Evolutionary conservation across 352 stramenopile species (phyloP), one percentile per base, ranked within the genome.

Genomic region (Pythium vanterpoolii): DNA sequence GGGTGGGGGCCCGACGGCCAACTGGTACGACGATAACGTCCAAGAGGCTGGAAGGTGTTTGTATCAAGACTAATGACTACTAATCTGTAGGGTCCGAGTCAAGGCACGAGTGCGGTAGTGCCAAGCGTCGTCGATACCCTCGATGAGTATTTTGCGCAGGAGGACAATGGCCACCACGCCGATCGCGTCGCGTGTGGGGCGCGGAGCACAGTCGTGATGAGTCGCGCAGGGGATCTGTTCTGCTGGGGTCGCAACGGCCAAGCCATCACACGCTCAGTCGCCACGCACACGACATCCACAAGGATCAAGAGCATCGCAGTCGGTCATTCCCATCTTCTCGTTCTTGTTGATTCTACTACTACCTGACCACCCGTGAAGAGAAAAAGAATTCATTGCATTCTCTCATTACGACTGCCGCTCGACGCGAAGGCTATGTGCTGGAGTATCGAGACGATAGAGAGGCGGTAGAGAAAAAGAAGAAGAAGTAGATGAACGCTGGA

Each of bases 1-100:
- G 84, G 84, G 19, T 93, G 84, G 84, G 77, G 81, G 24, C 73
- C 63, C 33, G 71, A 92, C 64, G 74, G 75, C 1, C 84, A 93
- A 67, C 39, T 93, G 71, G 84, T 91, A 66, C 10, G 46, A 43
- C 18, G 1, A 9, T 45, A 26, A 1, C 21, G n/a, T 57, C 16
- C n/a, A n/a, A n/a, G n/a, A n/a, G n/a, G n/a, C n/a, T n/a, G n/a
- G 38, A 26, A 18, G 11, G 14, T 26, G 10, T 42, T 5, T 28
- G 3, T 38, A n/a, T 54, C 5, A 14, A 28, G 19, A 6, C 6
- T 30, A 23, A n/a, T 21, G 1, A 18, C 14, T 43, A 7, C 13
- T 45, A 18, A 30, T 39, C 7, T 6, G 56, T 26, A 71, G 62
- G 40, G 31, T 21, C 42, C 52, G 34, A 49, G 36, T 58, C 45